phyloP scores from a whole-genome alignment of 2,329 filamentous ascomycete genomes.

The Pezicula neosporulosa region DNA sequence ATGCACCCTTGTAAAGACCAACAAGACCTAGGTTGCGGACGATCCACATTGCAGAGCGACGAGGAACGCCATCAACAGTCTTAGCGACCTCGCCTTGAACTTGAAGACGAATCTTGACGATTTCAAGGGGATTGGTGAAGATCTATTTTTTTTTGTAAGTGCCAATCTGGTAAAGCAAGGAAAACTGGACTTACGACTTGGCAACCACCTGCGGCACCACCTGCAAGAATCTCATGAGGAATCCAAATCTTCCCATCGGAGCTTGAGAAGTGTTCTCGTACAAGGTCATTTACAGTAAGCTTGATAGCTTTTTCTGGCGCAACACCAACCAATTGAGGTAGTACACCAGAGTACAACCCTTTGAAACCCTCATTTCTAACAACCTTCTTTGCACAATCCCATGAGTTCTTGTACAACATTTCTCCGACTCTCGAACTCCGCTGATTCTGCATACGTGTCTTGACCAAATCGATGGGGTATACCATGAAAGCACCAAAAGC shows the following conservation, averaged over 20 bases:
- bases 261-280: slow-evolving; percentile 72
- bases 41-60: slow-evolving; percentile 96
- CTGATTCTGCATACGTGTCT: slow-evolving; percentile 98
- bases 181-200: slow-evolving; percentile 75
- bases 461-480: slow-evolving; percentile 97
- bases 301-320: slow-evolving; percentile 99
- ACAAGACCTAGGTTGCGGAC: slow-evolving; percentile 90
- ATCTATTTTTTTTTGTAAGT: slow-evolving; percentile 48
- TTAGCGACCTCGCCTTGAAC: slow-evolving; percentile 96
- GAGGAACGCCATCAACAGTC: slow-evolving; percentile 74
- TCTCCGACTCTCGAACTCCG: slow-evolving; percentile 78
- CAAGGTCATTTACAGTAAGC: slow-evolving; percentile 94
- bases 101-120: slow-evolving; percentile 98
- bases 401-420: slow-evolving; percentile 91
- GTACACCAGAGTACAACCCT: slow-evolving; percentile 89
- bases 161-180: background rate
- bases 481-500: slow-evolving; percentile 99
- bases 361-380: slow-evolving; percentile 85
- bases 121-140: slow-evolving; percentile 97
- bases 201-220: slow-evolving; percentile 85
- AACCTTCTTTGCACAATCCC: slow-evolving; percentile 93
- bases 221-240: slow-evolving; percentile 75
- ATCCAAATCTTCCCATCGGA: slow-evolving; percentile 70
- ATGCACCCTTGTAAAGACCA: slow-evolving; percentile 94
- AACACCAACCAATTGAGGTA: slow-evolving; percentile 94